Evolutionary conservation across 2,329 filamentous ascomycete species (phyloP).

Genomic region (Trichophyton simii): DNA sequence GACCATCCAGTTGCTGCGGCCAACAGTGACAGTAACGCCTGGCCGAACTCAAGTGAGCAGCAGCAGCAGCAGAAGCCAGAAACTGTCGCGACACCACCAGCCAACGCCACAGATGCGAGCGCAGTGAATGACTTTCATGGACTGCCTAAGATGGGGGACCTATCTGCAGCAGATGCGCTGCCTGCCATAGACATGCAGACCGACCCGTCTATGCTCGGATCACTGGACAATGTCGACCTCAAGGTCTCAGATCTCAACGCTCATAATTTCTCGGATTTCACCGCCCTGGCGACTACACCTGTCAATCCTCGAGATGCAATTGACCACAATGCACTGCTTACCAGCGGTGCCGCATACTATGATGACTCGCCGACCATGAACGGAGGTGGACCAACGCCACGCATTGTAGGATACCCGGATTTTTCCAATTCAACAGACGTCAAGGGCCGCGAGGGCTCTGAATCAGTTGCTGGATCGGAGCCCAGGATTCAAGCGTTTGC

Average conservation of each 20-base stretch:
- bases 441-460: slow-evolving; percentile 21
- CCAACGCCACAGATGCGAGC: neutral
- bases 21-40: neutral
- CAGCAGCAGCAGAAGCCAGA: too few species aligned
- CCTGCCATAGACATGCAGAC: neutral
- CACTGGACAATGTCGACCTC: neutral
- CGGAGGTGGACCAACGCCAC: slow-evolving; percentile 9
- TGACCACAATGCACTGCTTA: slow-evolving; percentile 30
- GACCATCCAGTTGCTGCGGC: neutral
- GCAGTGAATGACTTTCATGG: neutral
- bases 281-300: slow-evolving; percentile 24
- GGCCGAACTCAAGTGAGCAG: neutral
- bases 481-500: slow-evolving; percentile 47
- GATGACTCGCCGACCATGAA: slow-evolving; percentile 21
- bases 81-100: neutral
- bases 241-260: slow-evolving; percentile 8
- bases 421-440: slow-evolving; percentile 21
- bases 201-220: neutral
- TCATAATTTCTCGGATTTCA: slow-evolving; percentile 18
- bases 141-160: neutral
- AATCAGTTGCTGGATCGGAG: slow-evolving; percentile 30
- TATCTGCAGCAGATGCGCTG: neutral
- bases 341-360: slow-evolving; percentile 21
- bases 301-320: slow-evolving; percentile 26
- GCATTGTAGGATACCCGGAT: slow-evolving; percentile 16